Evolutionary conservation across 495 filamentous ascomycete genomes (phyloP).

Genomic region (Tuber microsphaerosporum): DNA sequence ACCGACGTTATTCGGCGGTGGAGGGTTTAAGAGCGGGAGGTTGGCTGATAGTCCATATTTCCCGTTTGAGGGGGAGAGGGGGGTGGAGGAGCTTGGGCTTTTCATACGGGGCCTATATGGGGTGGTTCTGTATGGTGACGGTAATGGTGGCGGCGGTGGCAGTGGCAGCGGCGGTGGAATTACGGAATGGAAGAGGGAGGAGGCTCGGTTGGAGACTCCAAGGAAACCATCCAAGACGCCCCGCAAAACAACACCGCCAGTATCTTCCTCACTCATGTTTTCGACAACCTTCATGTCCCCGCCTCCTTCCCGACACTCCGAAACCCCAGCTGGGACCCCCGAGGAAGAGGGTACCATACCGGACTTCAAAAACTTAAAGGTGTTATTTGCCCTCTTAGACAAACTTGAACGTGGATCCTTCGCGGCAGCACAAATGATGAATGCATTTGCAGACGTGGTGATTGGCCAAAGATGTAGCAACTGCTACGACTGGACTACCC

Average conservation of each 20-base stretch:
- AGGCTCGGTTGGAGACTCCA: constrained; percentile 1
- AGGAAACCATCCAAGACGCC: background rate
- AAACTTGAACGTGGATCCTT: constrained; percentile 21
- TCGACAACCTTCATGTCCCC: background rate
- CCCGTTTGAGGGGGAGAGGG: constrained; percentile 18
- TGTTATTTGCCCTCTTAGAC: constrained; percentile 21
- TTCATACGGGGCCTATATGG: background rate
- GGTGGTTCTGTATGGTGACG: constrained; percentile 11
- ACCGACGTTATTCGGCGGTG: background rate
- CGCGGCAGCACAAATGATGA: constrained; percentile 20
- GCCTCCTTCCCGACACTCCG: background rate
- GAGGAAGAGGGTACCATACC: constrained; percentile 4
- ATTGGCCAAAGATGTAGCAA: constrained; percentile 7
- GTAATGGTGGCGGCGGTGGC: background rate
- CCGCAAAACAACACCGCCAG: background rate
- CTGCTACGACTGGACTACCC: background rate
- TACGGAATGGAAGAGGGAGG: background rate
- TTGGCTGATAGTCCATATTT: constrained; percentile 7
- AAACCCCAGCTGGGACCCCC: background rate
- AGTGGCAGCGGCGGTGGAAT: background rate
- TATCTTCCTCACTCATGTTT: background rate
- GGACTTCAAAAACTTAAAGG: constrained; percentile 18
- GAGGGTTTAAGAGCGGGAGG: constrained; percentile 12
- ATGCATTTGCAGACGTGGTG: constrained; percentile 19
- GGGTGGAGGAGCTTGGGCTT: constrained; percentile 9